Evolutionary conservation across 2,329 filamentous ascomycete species (phyloP), one percentile per base, ranked within the genome.

Genomic region (Grosmannia serpens): DNA sequence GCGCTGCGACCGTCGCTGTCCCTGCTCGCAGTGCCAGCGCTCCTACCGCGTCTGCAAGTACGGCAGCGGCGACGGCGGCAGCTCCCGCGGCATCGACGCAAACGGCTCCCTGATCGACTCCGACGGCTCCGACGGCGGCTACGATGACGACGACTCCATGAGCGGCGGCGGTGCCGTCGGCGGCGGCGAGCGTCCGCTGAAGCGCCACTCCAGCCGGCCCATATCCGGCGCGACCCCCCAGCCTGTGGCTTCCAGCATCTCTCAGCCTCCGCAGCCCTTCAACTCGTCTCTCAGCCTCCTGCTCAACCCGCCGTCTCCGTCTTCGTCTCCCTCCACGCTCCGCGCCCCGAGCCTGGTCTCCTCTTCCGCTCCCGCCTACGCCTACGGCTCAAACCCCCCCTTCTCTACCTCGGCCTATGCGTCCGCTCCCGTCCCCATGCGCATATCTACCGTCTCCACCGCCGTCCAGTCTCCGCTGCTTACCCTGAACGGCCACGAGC

Each of bases 21-120:
- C 79, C 4, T 84, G 81, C 64, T 78, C 77, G 7, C 80, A 83
- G 66, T 84, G 81, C 65, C 77, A 79, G 55, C 81, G 80, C 66
- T 79, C 78, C n/a, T 75, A 74, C 62, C 77, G 79, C 41, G 65
- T 68, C 46, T 83, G 80, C 69, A 77, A 72, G 63, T 83, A 82
- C 49, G 63, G 63, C 63, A 71, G 77, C 27, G 72, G 77, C 24
- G 76, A 79, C 58, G 74, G 77, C 35, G 76, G 78, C 10, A 55
- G 38, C 51, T 35, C 51, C 4, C 56, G 27, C 20, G 51, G 29
- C 27, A 58, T 26, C 8, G 62, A 64, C 22, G 22, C 58, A 15
- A 56, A 56, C 47, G 56, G 31, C 46, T 35, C 49, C 11, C 15
- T 49, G 1, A 20, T 29, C 17, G 55, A 57, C 24, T 57, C 52